These are phyloP conservation scores for Fusarium tricinctum DNA, from an alignment of 2,329 filamentous ascomycete species.

Conservation along the genomic window DNA sequence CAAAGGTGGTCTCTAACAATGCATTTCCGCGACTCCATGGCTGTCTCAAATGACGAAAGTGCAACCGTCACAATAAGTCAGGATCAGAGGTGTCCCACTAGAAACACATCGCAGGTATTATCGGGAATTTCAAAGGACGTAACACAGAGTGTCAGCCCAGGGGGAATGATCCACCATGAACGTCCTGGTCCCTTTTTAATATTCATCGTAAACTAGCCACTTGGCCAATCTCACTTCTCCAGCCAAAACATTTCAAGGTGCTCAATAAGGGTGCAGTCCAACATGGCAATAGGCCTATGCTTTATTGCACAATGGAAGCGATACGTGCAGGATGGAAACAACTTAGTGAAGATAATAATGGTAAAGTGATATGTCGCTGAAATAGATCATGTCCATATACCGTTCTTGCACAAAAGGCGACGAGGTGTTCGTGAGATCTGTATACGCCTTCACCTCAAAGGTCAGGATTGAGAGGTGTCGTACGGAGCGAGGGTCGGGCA, in stretches of 20 bases:
- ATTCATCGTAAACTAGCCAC: conserved; percentile 26
- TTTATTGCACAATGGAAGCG: conserved; percentile 5
- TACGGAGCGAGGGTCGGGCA: too few relatives aligned
- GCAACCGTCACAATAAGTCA: not conserved
- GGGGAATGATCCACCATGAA: conserved; percentile 14
- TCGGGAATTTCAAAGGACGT: conserved; percentile 23
- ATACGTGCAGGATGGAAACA: conserved; percentile 11
- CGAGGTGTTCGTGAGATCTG: not conserved
- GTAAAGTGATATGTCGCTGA: not conserved
- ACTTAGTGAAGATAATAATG: conserved; percentile 6
- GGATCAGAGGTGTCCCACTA: conserved; percentile 27
- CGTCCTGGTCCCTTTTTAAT: conserved; percentile 22
- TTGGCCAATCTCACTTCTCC: conserved; percentile 31
- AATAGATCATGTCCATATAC: not conserved
- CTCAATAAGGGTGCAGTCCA: conserved; percentile 17
- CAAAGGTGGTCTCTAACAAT: conserved; percentile 12
- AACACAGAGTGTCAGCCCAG: conserved; percentile 20
- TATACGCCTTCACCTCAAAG: too few relatives aligned
- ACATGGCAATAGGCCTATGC: conserved; percentile 7
- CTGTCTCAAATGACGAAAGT: conserved; percentile 30
- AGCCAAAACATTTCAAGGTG: conserved; percentile 13
- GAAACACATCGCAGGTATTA: conserved; percentile 15
- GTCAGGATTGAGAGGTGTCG: too few relatives aligned
- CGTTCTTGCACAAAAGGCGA: not conserved
- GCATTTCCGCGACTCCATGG: conserved; percentile 29